Evolutionary conservation across 106 monocot genomes (phyloP).

Genomic region (Narthecium ossifragum): DNA sequence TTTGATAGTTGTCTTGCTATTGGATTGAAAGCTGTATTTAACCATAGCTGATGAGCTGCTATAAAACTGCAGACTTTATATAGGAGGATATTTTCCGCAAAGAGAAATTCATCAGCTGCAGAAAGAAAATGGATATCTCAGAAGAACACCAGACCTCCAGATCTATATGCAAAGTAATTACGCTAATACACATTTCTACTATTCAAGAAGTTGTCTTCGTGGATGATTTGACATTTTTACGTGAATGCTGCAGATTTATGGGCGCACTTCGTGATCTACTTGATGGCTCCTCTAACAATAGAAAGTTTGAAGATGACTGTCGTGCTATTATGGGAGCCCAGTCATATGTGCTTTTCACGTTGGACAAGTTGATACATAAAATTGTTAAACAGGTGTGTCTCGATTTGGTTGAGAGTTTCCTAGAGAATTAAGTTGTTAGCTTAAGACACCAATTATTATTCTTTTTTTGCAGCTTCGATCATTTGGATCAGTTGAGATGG

Average conservation of each 20-base stretch:
- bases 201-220: constrained; percentile 1
- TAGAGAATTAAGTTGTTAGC: background rate
- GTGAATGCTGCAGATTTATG: constrained; percentile 55
- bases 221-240: background rate
- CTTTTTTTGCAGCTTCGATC: constrained; percentile 70
- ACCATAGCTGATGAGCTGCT: background rate
- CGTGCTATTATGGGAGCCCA: constrained; percentile 84
- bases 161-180: constrained; percentile 76
- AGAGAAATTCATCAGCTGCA: constrained; percentile 63
- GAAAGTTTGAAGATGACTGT: constrained; percentile 93
- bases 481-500: constrained; percentile 71
- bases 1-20: constrained; percentile 3
- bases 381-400: constrained; percentile 80
- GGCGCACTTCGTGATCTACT: constrained; percentile 65
- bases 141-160: constrained; percentile 49
- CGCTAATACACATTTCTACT: background rate
- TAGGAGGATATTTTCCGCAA: constrained; percentile 85
- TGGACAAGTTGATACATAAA: constrained; percentile 95
- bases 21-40: background rate
- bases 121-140: constrained; percentile 74
- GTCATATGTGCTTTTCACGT: constrained; percentile 91
- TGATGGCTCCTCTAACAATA: constrained; percentile 84
- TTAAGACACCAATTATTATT: constrained; percentile 4
- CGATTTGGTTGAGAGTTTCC: background rate
- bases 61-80: constrained; percentile 69